These are phyloP conservation scores for Blechomonas ayalai DNA, from an alignment of 208 protist genomes.

Conservation along the genomic window DNA sequence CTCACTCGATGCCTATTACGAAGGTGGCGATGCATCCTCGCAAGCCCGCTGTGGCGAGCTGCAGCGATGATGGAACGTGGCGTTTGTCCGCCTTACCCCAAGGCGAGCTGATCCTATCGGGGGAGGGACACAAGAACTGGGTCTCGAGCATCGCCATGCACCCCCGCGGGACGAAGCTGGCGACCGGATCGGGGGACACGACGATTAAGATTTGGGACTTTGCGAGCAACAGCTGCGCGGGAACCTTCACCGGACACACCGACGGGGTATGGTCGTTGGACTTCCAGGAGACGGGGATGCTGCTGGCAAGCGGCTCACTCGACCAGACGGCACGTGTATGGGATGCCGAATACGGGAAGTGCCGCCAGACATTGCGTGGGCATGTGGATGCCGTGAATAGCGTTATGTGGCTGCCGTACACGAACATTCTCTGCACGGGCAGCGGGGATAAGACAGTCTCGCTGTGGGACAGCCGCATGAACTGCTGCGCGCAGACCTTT, in stretches of 20 bases:
- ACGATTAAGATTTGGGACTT: constrained; percentile 97
- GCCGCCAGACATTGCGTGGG: constrained; percentile 90
- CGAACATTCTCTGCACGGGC: constrained; percentile 91
- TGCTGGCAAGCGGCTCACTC: constrained; percentile 87
- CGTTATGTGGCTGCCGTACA: constrained; percentile 90
- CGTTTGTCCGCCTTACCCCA: constrained; percentile 89
- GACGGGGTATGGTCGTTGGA: constrained; percentile 92
- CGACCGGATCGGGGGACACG: constrained; percentile 93
- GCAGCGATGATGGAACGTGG: constrained; percentile 95
- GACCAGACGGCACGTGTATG: constrained; percentile 95
- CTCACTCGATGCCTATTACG: constrained; percentile 85
- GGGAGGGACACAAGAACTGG: constrained; percentile 94
- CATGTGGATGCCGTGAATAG: constrained; percentile 94
- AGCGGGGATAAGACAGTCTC: constrained; percentile 96
- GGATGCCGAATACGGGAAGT: constrained; percentile 84
- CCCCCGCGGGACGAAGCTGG: constrained; percentile 90
- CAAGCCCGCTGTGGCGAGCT: constrained; percentile 93
- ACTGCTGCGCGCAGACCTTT: constrained; percentile 91
- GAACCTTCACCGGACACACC: constrained; percentile 91
- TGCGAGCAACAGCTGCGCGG: constrained; percentile 66
- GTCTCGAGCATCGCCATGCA: constrained; percentile 81
- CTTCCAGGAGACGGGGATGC: constrained; percentile 92
- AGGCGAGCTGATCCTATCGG: constrained; percentile 92
- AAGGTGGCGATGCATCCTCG: constrained; percentile 88
- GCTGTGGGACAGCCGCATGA: constrained; percentile 93